These are phyloP conservation scores for Trichoderma simmonsii DNA, from an alignment of 2,329 filamentous ascomycete genomes.

Conservation along the genomic window DNA sequence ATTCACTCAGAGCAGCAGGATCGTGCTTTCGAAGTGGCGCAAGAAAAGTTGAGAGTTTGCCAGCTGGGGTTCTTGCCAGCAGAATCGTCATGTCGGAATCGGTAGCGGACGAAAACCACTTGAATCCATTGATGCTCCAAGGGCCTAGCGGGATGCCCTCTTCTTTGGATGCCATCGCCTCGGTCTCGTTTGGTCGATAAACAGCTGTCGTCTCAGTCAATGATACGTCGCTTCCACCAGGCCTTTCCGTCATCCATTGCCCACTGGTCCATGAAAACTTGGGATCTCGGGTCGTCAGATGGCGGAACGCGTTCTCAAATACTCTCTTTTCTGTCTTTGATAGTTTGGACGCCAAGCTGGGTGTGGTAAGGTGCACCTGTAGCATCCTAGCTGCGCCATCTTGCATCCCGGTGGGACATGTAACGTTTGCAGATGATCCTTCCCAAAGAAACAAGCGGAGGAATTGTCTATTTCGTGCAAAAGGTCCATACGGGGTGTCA, in stretches of 20 bases:
- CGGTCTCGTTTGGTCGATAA: conserved; percentile 21
- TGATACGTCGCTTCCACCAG: conserved; percentile 66
- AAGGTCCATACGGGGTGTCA: conserved; percentile 48
- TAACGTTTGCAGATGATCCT: conserved; percentile 56
- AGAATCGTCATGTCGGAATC: conserved; percentile 52
- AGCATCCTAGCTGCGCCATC: conserved; percentile 57
- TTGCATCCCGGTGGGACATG: conserved; percentile 68
- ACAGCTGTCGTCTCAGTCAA: conserved; percentile 62
- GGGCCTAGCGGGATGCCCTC: conserved; percentile 45
- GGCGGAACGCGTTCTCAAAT: conserved; percentile 50
- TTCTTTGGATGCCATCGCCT: conserved; percentile 20
- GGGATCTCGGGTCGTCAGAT: conserved; percentile 51
- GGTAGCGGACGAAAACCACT: conserved; percentile 46
- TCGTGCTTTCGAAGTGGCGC: conserved; percentile 56
- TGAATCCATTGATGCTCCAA: conserved; percentile 63
- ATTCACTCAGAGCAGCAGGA: conserved; percentile 29
- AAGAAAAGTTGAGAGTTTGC: conserved; percentile 59
- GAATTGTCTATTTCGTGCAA: conserved; percentile 56
- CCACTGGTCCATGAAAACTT: conserved; percentile 64
- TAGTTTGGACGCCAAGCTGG: conserved; percentile 23
- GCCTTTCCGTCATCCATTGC: conserved; percentile 75
- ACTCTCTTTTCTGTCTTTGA: conserved; percentile 32
- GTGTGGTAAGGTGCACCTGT: conserved; percentile 40
- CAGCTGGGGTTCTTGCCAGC: conserved; percentile 53
- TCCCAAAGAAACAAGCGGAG: conserved; percentile 56